phyloP scores from a whole-genome alignment of 768 basidiomycete species.

The Baorangia bicolor region DNA sequence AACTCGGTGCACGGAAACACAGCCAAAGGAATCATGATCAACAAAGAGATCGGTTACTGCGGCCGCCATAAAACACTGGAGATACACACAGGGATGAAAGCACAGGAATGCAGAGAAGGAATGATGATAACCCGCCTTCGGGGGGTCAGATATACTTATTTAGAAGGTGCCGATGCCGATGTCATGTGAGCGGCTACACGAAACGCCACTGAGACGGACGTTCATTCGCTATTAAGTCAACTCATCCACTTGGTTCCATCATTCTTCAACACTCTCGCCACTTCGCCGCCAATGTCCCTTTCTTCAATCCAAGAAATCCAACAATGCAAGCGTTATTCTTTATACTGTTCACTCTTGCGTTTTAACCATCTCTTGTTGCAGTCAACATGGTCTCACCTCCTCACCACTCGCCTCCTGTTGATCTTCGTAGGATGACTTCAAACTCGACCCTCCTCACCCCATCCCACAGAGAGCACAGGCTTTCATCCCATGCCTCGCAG shows the following conservation, averaged over 20 bases:
- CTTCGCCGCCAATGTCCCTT: constrained; percentile 13
- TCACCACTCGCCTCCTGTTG: constrained; percentile 37
- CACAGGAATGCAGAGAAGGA: background rate
- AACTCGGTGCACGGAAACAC: background rate
- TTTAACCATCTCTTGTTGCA: constrained; percentile 4
- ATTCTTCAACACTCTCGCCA: constrained; percentile 1
- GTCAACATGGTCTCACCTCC: constrained; percentile 17
- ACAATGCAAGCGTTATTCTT: constrained; percentile 14
- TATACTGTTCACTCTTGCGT: background rate
- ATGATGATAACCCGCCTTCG: background rate
- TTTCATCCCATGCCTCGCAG: constrained; percentile 47
- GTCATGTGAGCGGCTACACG: background rate
- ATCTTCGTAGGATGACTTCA: constrained; percentile 59
- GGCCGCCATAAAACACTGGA: background rate
- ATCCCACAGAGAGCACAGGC: constrained; percentile 37
- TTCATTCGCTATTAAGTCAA: constrained; percentile 20
- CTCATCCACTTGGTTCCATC: constrained; percentile 14
- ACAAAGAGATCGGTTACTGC: background rate
- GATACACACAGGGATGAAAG: background rate
- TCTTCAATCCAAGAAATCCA: constrained; percentile 16
- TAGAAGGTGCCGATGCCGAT: background rate
- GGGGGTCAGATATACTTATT: constrained; percentile 6
- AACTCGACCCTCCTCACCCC: constrained; percentile 42
- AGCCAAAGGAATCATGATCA: constrained; percentile 4
- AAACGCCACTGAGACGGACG: constrained; percentile 15